Conservation (phyloP, 108 stramenopile species). For the Cyclotella baltica region DNA sequence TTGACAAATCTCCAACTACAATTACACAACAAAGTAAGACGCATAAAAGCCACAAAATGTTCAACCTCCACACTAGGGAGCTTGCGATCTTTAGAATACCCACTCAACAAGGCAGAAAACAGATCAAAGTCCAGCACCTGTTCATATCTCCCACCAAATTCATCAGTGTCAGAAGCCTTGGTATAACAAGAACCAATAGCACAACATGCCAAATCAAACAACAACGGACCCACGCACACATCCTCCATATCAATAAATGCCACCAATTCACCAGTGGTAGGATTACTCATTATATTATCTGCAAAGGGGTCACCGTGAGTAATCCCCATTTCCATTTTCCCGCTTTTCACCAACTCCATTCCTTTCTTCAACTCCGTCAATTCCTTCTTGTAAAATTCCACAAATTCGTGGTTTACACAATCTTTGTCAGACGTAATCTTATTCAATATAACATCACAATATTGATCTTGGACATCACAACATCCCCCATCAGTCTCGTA, state of each 20-base stretch:
- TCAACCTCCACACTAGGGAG: slow-evolving; percentile 4
- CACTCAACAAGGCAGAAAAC: neutral
- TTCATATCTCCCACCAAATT: neutral
- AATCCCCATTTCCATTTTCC: neutral
- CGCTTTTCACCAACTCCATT: neutral
- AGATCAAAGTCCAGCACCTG: neutral
- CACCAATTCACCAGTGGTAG: neutral
- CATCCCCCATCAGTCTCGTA: slow-evolving; percentile 9
- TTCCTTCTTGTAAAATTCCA: neutral
- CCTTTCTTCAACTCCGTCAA: neutral
- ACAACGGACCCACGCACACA: slow-evolving; percentile 4
- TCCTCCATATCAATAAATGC: slow-evolving; percentile 16
- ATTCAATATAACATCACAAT: neutral
- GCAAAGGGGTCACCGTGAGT: slow-evolving; percentile 13
- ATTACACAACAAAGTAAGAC: slow-evolving; percentile 4
- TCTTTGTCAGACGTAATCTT: slow-evolving; percentile 4
- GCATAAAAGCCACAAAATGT: slow-evolving; percentile 2
- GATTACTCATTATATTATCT: slow-evolving; percentile 12
- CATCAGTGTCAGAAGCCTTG: neutral
- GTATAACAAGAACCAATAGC: slow-evolving; percentile 1
- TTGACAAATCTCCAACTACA: slow-evolving; percentile 8
- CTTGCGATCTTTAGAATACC: neutral
- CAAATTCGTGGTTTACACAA: neutral
- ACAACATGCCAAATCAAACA: slow-evolving; percentile 16
- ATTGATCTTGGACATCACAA: slow-evolving; percentile 4